These are phyloP conservation scores for Pleurotus cornucopiae DNA, from an alignment of 768 basidiomycete genomes.

Conservation along the genomic window DNA sequence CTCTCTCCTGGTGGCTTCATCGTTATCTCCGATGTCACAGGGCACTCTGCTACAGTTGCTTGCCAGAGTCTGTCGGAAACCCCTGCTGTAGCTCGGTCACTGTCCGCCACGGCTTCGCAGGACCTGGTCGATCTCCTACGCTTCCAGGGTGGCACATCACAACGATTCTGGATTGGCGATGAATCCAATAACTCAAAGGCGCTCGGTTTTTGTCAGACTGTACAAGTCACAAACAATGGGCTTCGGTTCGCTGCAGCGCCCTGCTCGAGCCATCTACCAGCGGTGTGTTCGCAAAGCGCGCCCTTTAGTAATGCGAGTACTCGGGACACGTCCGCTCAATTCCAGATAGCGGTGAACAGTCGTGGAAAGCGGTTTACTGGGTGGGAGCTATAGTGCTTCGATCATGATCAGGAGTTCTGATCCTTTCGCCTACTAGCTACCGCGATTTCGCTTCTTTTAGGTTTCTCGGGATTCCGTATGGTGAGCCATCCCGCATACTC, in stretches of 20 bases:
- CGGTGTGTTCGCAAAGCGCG: conserved; percentile 26
- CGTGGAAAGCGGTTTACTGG: conserved; percentile 18
- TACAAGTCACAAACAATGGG: conserved; percentile 9
- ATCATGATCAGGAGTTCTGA: neutral
- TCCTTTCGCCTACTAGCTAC: conserved; percentile 17
- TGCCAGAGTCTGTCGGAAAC: conserved; percentile 1
- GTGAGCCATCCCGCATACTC: neutral
- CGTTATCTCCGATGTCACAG: conserved; percentile 9
- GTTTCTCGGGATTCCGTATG: conserved; percentile 47
- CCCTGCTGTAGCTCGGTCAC: neutral
- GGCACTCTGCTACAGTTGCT: conserved; percentile 15
- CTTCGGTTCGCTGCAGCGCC: conserved; percentile 15
- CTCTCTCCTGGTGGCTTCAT: conserved; percentile 16
- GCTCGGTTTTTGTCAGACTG: conserved; percentile 15
- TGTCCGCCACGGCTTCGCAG: neutral
- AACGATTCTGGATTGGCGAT: neutral
- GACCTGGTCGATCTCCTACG: conserved; percentile 1
- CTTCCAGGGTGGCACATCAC: neutral
- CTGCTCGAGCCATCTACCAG: conserved; percentile 17
- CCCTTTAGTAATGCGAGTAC: conserved; percentile 21
- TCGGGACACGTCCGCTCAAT: conserved; percentile 17
- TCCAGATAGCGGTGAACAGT: conserved; percentile 21
- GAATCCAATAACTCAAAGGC: conserved; percentile 14
- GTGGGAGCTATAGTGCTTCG: conserved; percentile 11
- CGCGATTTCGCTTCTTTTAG: conserved; percentile 46